Evolutionary conservation across 139 green algal genomes (phyloP).

Genomic region (Picochlorum costavermella): DNA sequence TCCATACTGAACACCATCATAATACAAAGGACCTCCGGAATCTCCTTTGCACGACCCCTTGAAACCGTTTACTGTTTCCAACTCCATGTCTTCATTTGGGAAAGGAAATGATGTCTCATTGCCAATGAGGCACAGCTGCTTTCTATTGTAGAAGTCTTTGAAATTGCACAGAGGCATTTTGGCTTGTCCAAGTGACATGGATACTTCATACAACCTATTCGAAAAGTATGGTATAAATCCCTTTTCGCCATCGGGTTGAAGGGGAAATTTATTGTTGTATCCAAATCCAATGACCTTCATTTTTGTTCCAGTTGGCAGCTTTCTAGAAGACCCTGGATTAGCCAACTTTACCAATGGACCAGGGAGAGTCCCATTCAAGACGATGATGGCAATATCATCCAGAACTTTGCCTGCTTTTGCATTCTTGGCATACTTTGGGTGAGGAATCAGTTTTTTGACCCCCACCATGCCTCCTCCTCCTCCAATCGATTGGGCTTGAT

Average conservation of each 20-base stretch:
- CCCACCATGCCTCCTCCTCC: too few species aligned
- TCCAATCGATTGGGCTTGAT: too few species aligned
- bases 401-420: not conserved
- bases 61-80: not conserved
- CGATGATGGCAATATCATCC: not conserved
- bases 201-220: not conserved
- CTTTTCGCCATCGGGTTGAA: not conserved
- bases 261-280: not conserved
- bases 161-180: not conserved
- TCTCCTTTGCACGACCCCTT: not conserved
- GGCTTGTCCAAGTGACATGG: not conserved
- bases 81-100: not conserved
- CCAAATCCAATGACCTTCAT: not conserved
- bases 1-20: constrained; percentile 1
- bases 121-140: not conserved
- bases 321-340: not conserved
- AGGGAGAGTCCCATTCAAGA: not conserved
- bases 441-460: not conserved
- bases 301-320: not conserved
- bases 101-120: not conserved
- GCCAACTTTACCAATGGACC: not conserved
- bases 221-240: constrained; percentile 1
- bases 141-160: not conserved
- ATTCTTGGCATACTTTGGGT: constrained; percentile 7
- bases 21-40: constrained; percentile 1